Evolutionary conservation across 164 flowering plant genomes (phyloP), one percentile per base, ranked within the genome.

Genomic region (Malania oleifera): DNA sequence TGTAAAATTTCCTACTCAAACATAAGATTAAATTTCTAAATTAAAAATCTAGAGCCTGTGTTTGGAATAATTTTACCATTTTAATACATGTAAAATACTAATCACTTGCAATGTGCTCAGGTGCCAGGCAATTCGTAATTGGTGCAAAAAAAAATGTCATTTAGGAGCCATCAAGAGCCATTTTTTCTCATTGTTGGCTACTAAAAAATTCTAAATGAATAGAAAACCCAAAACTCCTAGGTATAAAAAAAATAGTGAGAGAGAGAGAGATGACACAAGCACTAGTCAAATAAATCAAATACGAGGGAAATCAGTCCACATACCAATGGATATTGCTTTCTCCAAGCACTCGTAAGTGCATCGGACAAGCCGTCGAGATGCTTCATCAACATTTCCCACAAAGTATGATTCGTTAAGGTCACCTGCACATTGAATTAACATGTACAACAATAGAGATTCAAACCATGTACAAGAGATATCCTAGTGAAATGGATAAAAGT

Each of bases 301-400:
- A 15, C 20, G 11, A 4, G 17, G 26, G 14, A 3, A 3, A 22
- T 13, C 0, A 45, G 31, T 53, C 14, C 19, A 67, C 75, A 61
- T 75, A 92, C 97, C 97, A 60, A 82, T 78, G 28, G 99, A 61
- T 79, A 93, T 93, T 56, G 99, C 97, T 73, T 93, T 93, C 68
- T 93, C 96, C 76, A 93, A 70, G 77, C 99, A 93, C 64, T 90
- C 99, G 56, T 88, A 93, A 48, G 99, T 83, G 74, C 89, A 80
- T 52, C 69, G 86, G 29, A 93, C 86, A 65, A 93, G 73, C 63
- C 74, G 81, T 56, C 70, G 67, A 60, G 99, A 93, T 65, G 73
- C 80, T 68, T 93, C 97, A 76, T 93, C 99, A 70, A 83, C 95
- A 58, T 86, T 83, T 51, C 99, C 99, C 54, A 93, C 97, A 75